phyloP scores from a whole-genome alignment of 345 rosid species.

The Schrenkiella parvula region DNA sequence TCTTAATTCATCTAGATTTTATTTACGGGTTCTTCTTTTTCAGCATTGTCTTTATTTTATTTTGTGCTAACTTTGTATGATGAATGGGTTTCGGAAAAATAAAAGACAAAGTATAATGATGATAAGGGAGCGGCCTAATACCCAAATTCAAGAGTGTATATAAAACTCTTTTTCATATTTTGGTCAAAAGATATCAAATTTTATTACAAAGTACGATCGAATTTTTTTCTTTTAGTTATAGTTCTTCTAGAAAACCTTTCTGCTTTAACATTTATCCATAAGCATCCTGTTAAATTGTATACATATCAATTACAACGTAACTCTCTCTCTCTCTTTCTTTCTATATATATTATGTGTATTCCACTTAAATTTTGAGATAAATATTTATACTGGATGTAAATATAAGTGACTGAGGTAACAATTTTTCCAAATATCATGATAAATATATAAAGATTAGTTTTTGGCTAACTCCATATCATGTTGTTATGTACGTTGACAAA shows the following conservation, averaged over 20 bases:
- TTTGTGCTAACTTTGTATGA: background rate
- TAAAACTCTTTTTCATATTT: conserved; percentile 25
- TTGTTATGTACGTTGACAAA: no score
- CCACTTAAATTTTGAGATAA: background rate
- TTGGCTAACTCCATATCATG: background rate
- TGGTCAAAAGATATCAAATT: conserved; percentile 30
- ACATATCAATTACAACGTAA: background rate
- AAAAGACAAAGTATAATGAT: conserved; percentile 40
- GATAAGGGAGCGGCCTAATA: conserved; percentile 36
- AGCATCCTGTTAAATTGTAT: background rate
- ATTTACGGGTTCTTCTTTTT: background rate
- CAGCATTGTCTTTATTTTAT: background rate
- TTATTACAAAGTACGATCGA: conserved; percentile 19
- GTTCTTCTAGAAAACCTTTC: conserved; percentile 17
- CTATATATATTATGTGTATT: background rate
- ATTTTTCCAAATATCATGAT: background rate
- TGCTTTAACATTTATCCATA: background rate
- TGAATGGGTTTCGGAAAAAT: conserved; percentile 7
- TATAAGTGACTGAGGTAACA: background rate
- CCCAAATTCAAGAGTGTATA: conserved; percentile 37
- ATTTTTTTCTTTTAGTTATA: background rate
- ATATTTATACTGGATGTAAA: background rate
- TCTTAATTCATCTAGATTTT: background rate
- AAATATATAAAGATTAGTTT: background rate
- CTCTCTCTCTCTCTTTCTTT: no score